Base-by-base conservation (phyloP, 2,329 filamentous ascomycete genomes). In the Cytospora mali region DNA sequence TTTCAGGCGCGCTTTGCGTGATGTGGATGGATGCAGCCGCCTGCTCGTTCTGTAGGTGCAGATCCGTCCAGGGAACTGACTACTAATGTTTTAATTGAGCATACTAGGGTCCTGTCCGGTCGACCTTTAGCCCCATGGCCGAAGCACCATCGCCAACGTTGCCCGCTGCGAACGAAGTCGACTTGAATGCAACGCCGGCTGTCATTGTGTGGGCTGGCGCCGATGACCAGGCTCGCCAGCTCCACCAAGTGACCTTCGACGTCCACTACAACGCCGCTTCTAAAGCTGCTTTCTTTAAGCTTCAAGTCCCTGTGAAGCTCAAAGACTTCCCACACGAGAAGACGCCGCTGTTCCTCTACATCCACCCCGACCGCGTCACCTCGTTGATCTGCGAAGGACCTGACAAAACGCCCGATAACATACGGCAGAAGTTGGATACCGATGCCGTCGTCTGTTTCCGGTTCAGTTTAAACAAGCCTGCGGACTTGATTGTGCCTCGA, bases 201-300 rank as follows among this genome's bases (percentile, higher is more conserved):
- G 50, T 60, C 42, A 35, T 60, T 2, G 35, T 39, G 13, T 60
- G 57, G 57, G 33, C 29, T 42, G 57, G 49, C 13, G 23, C 49
- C 33, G 57, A 54, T 31, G 31, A 31, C 28, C 57, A 54, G 18
- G 31, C 23, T 21, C 57, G 16, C 3, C 52, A 60, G 4, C 25
- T 60, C 11, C 28, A 27, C 35, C 56, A 60, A 21, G 49, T 54
- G 48, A 60, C 49, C 28, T 27, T 60, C 27, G 49, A 53, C 16
- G n/a, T 54, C 49, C 49, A 31, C 4, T 53, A 29, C 50, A 35
- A 54, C 16, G 33, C 57, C 13, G 2, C 23, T 25, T 29, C 50
- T 16, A 33, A 35, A 27, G 18, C 33, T 10, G 57, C 31, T n/a
- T 33, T 60, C 16, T 29, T 53, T 33, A 60, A 60, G 35, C 33